Percentiles rank a stretch among this genome's conserved stretches.
Conservation (phyloP, 2,329 filamentous ascomycete species). For the Fusarium annulatum region DNA sequence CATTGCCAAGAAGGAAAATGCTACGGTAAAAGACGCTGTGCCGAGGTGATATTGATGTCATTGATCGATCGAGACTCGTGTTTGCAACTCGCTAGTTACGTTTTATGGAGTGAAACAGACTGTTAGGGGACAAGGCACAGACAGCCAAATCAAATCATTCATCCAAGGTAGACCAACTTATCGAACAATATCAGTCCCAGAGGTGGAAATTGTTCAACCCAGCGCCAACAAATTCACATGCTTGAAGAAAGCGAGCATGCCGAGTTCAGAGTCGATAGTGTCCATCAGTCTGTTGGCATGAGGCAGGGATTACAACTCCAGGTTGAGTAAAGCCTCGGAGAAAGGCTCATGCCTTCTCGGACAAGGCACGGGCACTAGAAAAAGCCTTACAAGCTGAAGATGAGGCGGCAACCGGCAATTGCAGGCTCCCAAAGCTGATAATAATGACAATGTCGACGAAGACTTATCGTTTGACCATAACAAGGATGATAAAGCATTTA, state of each 20-base stretch:
- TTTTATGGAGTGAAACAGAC: not conserved
- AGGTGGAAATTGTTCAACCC: not conserved
- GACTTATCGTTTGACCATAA: not conserved
- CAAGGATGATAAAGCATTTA: not conserved
- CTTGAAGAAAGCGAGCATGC: not conserved
- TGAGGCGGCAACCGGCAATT: conserved; percentile 31
- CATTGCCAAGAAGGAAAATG: not conserved
- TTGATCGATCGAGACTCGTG: conserved; percentile 12
- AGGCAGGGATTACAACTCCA: conserved; percentile 21
- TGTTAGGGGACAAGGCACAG: not conserved
- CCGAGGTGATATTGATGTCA: conserved; percentile 30
- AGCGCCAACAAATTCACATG: conserved; percentile 26
- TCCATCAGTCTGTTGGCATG: conserved; percentile 19
- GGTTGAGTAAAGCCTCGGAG: conserved; percentile 21
- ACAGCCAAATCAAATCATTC: not conserved
- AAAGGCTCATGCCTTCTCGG: conserved; percentile 8
- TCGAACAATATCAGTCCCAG: not conserved
- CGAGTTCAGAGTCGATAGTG: conserved; percentile 5
- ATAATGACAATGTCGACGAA: not conserved
- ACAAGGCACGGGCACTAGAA: conserved; percentile 14
- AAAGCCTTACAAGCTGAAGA: conserved; percentile 28
- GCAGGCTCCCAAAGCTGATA: not conserved
- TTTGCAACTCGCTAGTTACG: not conserved
- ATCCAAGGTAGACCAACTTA: too few relatives aligned
- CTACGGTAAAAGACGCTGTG: not conserved